Evolutionary conservation across 441 rosid genomes (phyloP).

Genomic region (Pelargonium citronellum): DNA sequence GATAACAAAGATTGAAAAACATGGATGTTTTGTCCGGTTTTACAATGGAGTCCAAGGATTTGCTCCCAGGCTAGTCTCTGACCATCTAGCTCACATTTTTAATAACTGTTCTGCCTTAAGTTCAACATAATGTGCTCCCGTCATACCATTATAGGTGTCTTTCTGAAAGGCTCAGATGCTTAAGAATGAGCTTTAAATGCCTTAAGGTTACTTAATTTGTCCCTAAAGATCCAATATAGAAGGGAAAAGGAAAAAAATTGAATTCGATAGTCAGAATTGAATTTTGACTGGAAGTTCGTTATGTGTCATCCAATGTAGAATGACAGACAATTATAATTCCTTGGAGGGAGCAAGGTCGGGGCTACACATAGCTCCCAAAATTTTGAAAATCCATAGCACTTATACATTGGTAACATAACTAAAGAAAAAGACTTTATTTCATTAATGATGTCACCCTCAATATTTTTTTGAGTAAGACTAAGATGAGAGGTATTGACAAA

Average conservation of each 20-base stretch:
- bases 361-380: neutral
- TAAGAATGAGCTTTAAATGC: neutral
- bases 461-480: neutral
- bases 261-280: no score
- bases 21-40: slow-evolving; percentile 93
- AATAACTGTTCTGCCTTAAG: neutral
- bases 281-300: neutral
- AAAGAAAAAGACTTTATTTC: neutral
- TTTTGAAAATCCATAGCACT: neutral
- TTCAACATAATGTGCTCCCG: neutral
- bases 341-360: neutral
- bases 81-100: slow-evolving; percentile 13
- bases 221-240: neutral
- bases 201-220: neutral
- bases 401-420: neutral
- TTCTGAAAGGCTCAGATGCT: neutral
- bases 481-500: neutral
- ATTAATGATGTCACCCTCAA: neutral
- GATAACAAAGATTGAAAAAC: slow-evolving; percentile 92
- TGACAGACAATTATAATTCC: neutral
- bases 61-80: slow-evolving; percentile 61
- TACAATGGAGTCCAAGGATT: slow-evolving; percentile 98
- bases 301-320: neutral
- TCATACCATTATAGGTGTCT: neutral
- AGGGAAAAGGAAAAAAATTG: neutral